Conservation (phyloP, 768 basidiomycete genomes). For the Ephemerocybe angulata region DNA sequence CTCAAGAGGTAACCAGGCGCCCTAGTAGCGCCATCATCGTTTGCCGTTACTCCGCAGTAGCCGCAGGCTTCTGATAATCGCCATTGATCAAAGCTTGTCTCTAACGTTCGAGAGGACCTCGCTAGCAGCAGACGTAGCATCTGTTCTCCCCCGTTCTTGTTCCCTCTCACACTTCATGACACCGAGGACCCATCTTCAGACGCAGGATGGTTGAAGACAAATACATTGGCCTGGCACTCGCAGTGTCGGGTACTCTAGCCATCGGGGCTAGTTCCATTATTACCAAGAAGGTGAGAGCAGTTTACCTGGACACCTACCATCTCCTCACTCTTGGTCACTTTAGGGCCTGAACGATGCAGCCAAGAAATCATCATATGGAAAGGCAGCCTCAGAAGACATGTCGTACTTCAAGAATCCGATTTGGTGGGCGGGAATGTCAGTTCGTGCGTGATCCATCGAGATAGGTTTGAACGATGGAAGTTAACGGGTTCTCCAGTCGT, state of each 20-base stretch:
- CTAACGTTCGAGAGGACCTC: too few species aligned
- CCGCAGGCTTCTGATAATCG: too few species aligned
- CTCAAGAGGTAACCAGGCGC: too few species aligned
- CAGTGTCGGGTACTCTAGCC: conserved; percentile 76
- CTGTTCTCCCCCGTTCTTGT: too few species aligned
- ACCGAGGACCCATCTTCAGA: too few species aligned
- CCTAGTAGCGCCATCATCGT: too few species aligned
- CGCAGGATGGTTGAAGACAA: conserved; percentile 80
- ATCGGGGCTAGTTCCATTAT: conserved; percentile 98
- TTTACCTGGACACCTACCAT: too few species aligned
- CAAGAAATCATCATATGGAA: conserved; percentile 40
- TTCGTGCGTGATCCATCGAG: conserved; percentile 82
- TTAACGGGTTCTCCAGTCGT: conserved; percentile 58
- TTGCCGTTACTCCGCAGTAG: too few species aligned
- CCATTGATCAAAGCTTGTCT: too few species aligned
- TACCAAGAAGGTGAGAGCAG: conserved; percentile 87
- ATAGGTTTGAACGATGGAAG: neutral
- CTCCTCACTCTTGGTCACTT: neutral
- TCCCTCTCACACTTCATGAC: too few species aligned
- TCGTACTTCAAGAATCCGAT: conserved; percentile 87
- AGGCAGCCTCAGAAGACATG: conserved; percentile 76
- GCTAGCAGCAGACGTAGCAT: too few species aligned
- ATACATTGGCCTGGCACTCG: conserved; percentile 89
- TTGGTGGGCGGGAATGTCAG: conserved; percentile 97
- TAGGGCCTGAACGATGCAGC: conserved; percentile 91